Conservation (phyloP, 2,329 filamentous ascomycete species). For the Botrytis deweyae region DNA sequence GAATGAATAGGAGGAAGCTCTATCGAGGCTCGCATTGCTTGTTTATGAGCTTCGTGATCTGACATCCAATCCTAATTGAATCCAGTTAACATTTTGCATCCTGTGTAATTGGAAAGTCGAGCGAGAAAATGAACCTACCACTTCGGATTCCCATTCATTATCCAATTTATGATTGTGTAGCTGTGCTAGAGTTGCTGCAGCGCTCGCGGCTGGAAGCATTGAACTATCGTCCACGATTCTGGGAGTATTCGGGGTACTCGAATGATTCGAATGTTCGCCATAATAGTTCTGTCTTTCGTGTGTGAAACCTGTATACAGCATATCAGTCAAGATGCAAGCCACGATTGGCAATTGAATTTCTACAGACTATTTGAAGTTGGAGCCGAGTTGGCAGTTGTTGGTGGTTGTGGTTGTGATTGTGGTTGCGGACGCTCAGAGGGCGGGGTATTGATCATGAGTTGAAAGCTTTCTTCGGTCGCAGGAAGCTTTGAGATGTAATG, state of each 20-base stretch:
- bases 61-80: slow-evolving; percentile 69
- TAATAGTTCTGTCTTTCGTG: slow-evolving; percentile 66
- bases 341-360: slow-evolving; percentile 17
- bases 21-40: slow-evolving; percentile 62
- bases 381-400: slow-evolving; percentile 25
- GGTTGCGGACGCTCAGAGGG: slow-evolving; percentile 51
- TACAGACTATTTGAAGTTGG: slow-evolving; percentile 35
- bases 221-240: slow-evolving; percentile 68
- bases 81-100: not conserved
- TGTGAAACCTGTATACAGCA: slow-evolving; percentile 47
- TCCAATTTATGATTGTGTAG: slow-evolving; percentile 77
- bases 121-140: slow-evolving; percentile 52
- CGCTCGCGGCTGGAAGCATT: slow-evolving; percentile 67
- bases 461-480: slow-evolving; percentile 95
- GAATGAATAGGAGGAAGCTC: slow-evolving; percentile 69
- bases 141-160: slow-evolving; percentile 74
- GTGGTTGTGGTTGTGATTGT: not conserved
- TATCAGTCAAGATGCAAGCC: slow-evolving; percentile 31
- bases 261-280: slow-evolving; percentile 52
- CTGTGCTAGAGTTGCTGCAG: slow-evolving; percentile 83
- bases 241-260: slow-evolving; percentile 66
- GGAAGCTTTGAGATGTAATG: slow-evolving; percentile 98
- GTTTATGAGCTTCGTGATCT: slow-evolving; percentile 64
- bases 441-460: slow-evolving; percentile 44
- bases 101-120: not conserved